phyloP scores from a whole-genome alignment of 2,329 filamentous ascomycete genomes.

The Claviceps maximensis region DNA sequence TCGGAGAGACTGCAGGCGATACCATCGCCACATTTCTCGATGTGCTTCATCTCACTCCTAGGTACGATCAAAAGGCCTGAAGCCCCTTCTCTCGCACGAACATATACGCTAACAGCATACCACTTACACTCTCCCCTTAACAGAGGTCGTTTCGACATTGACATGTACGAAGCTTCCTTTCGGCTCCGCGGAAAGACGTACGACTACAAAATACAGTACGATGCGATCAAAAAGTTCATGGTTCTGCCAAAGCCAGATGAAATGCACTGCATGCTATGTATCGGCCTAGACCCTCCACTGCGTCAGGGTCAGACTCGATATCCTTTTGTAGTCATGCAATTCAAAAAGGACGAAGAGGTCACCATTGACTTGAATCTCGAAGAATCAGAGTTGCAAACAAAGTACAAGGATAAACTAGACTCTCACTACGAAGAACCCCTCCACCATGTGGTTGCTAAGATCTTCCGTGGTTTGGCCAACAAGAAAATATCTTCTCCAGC shows the following conservation, averaged over 20 bases:
- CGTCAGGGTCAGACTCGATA: conserved; percentile 96
- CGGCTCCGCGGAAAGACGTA: conserved; percentile 96
- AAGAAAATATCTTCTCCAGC: conserved; percentile 93
- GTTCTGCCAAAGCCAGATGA: conserved; percentile 97
- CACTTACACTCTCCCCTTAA: conserved; percentile 3
- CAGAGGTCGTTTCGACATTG: conserved; percentile 98
- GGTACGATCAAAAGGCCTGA: conserved; percentile 31
- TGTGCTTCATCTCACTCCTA: conserved; percentile 89
- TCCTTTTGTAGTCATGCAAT: conserved; percentile 97
- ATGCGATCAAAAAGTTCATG: conserved; percentile 98
- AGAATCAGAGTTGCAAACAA: conserved; percentile 67
- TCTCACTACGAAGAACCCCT: conserved; percentile 87
- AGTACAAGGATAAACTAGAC: conserved; percentile 83
- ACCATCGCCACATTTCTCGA: conserved; percentile 96
- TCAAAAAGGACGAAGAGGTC: conserved; percentile 95
- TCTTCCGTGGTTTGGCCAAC: conserved; percentile 86
- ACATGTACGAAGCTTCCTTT: conserved; percentile 98
- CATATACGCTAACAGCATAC: background rate
- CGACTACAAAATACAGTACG: conserved; percentile 99
- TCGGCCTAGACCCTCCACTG: conserved; percentile 87
- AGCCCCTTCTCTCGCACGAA: background rate
- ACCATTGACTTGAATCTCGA: conserved; percentile 94
- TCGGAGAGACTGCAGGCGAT: conserved; percentile 96
- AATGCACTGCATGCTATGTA: conserved; percentile 83
- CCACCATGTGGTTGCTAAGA: conserved; percentile 84